Evolutionary conservation across 2,329 filamentous ascomycete species (phyloP).

Genomic region (Aspergillus sp.): DNA sequence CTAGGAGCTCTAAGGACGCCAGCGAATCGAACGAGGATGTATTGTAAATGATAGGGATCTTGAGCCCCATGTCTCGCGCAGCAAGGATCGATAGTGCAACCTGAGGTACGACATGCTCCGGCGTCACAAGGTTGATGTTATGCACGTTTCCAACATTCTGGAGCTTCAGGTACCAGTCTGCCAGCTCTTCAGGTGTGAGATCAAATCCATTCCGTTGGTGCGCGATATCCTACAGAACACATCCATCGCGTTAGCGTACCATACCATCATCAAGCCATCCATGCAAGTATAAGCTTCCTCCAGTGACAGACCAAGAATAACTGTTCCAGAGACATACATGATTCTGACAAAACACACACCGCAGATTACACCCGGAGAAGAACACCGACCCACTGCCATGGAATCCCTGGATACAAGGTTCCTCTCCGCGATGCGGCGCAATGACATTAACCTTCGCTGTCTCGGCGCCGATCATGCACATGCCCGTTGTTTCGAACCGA

Average conservation of each 20-base stretch:
- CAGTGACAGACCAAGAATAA: neutral
- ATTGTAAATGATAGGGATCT: conserved; percentile 78
- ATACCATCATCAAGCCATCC: neutral
- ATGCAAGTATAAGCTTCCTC: neutral
- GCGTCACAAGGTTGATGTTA: conserved; percentile 86
- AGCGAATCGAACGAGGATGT: conserved; percentile 78
- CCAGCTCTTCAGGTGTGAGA: conserved; percentile 74
- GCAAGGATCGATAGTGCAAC: conserved; percentile 74
- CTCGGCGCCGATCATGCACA: conserved; percentile 72
- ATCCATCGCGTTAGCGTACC: neutral
- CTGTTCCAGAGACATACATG: conserved; percentile 42
- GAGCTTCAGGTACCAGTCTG: conserved; percentile 79
- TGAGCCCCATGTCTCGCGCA: conserved; percentile 68
- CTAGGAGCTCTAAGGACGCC: conserved; percentile 68
- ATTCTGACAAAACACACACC: conserved; percentile 77
- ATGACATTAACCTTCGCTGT: conserved; percentile 80
- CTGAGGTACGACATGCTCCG: conserved; percentile 83
- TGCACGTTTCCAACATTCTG: conserved; percentile 79
- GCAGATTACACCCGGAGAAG: conserved; percentile 73
- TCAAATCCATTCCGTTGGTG: conserved; percentile 81
- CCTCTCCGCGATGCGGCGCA: conserved; percentile 81
- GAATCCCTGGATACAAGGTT: conserved; percentile 80
- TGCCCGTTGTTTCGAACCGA: conserved; percentile 73
- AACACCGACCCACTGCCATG: conserved; percentile 79
- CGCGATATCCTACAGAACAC: conserved; percentile 61